Conservation (phyloP, 768 basidiomycete species). For the Omphalotus guepiniiformis region DNA sequence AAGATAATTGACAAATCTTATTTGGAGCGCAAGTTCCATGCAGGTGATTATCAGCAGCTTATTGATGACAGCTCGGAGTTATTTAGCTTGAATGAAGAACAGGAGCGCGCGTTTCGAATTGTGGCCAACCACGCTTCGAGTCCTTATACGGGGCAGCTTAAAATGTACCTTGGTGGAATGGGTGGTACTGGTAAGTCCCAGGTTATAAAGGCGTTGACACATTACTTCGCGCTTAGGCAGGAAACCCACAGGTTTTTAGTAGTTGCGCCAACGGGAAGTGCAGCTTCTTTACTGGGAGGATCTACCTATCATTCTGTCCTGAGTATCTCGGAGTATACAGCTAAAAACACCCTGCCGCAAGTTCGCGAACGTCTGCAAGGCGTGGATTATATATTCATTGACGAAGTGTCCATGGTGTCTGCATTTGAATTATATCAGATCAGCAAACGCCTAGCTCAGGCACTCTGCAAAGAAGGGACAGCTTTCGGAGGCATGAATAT, state of each 20-base stretch:
- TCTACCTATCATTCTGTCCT: conserved; percentile 34
- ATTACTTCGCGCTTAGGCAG: conserved; percentile 17
- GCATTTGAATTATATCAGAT: conserved; percentile 16
- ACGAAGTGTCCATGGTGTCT: conserved; percentile 28
- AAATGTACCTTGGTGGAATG: conserved; percentile 22
- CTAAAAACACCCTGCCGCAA: background rate
- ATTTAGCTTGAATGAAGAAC: conserved; percentile 10
- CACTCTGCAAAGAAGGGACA: background rate
- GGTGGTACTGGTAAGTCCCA: conserved; percentile 28
- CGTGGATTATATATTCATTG: conserved; percentile 24
- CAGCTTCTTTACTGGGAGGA: conserved; percentile 27
- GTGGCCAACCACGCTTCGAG: conserved; percentile 9
- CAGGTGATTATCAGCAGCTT: conserved; percentile 1
- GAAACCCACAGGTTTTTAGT: conserved; percentile 21
- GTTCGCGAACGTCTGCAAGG: background rate
- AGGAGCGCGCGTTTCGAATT: conserved; percentile 13
- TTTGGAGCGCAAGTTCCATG: conserved; percentile 13
- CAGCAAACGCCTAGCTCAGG: conserved; percentile 5
- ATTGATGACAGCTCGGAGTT: conserved; percentile 4
- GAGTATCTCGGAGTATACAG: conserved; percentile 16
- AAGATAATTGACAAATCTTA: conserved; percentile 20
- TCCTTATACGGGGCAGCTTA: conserved; percentile 4
- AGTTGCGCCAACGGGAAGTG: conserved; percentile 29
- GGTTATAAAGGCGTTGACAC: conserved; percentile 21
- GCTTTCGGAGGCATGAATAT: conserved; percentile 23